Base-by-base conservation (phyloP, 2,329 filamentous ascomycete species). In the Hypomyces rosellus region DNA sequence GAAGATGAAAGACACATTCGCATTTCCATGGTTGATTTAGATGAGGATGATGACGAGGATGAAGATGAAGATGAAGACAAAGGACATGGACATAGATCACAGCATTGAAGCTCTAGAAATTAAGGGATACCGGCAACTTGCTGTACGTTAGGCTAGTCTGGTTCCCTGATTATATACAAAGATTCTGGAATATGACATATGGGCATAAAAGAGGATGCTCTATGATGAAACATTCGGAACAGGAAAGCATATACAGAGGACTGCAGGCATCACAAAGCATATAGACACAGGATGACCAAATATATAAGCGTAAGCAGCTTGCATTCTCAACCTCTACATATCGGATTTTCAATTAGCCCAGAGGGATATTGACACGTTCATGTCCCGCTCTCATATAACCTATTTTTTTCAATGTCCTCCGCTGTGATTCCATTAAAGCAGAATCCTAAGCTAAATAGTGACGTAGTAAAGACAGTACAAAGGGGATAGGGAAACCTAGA, bases 1-100 rank as follows among this genome's bases (percentile, higher is more conserved):
- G 67, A 69, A 7, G 65, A 71, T 9, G 69, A 66, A 14, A 66
- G 66, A 34, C 67, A 66, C 43, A 56, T 55, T 2, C 62, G 59
- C 4, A 73, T 73, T 34, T 58, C 53, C 20, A 70, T 73, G 71
- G 60, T 67, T 18, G 62, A 66, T 34, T 39, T 63, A 13, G 50
- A 73, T 36, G 68, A 67, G 12, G 62, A 58, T 9, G 65, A 68
- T 36, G 63, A 58, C 15, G 59, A 51, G 6, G 14, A 37, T 42
- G 34, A 46, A 34, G 63, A 58, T n/a, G 59, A 51, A 7, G 14
- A 37, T 42, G 34, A 46, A 34, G 34, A 22, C 5, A 15, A 13
- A 14, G 14, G 13, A 7, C 20, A 18, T 15, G 14, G 15, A 12
- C 8, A 40, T n/a, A n/a, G 38, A 16, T 18, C 25, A 30, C 25